Evolutionary conservation across 1,139 yeast species (phyloP).

Genomic region (Wickerhamomyces sp.): DNA sequence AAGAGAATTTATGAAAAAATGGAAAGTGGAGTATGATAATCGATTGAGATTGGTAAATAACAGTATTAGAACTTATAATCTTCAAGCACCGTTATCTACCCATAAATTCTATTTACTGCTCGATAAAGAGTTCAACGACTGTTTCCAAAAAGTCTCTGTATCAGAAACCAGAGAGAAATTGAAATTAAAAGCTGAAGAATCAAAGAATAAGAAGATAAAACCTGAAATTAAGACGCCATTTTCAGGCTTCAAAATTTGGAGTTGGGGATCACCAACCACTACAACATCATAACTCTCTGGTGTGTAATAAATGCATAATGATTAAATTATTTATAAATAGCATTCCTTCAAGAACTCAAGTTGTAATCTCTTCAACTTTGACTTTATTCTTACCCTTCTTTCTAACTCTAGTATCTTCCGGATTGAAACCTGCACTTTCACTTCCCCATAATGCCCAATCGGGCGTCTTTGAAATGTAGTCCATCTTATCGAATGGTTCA

Average conservation of each 20-base stretch:
- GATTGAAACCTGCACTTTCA: constrained; percentile 82
- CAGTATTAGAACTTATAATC: constrained; percentile 63
- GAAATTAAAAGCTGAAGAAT: constrained; percentile 5
- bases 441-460: constrained; percentile 91
- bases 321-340: no score
- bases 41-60: constrained; percentile 49
- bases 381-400: constrained; percentile 40
- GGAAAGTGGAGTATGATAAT: constrained; percentile 11
- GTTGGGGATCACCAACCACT: constrained; percentile 5
- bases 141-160: constrained; percentile 29
- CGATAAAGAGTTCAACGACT: constrained; percentile 45
- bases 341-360: no score
- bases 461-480: constrained; percentile 77
- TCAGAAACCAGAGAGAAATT: constrained; percentile 5
- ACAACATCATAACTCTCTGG: no score
- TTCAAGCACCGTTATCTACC: constrained; percentile 75
- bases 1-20: constrained; percentile 14
- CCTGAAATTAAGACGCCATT: background rate
- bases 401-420: constrained; percentile 68
- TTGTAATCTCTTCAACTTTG: constrained; percentile 2
- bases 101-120: constrained; percentile 59
- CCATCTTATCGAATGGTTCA: constrained; percentile 66
- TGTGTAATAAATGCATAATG: no score
- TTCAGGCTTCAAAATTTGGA: constrained; percentile 10
- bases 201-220: background rate